These are phyloP conservation scores for Parasitella parasitica DNA, from an alignment of 371 early-diverging fungal species.

Conservation along the genomic window DNA sequence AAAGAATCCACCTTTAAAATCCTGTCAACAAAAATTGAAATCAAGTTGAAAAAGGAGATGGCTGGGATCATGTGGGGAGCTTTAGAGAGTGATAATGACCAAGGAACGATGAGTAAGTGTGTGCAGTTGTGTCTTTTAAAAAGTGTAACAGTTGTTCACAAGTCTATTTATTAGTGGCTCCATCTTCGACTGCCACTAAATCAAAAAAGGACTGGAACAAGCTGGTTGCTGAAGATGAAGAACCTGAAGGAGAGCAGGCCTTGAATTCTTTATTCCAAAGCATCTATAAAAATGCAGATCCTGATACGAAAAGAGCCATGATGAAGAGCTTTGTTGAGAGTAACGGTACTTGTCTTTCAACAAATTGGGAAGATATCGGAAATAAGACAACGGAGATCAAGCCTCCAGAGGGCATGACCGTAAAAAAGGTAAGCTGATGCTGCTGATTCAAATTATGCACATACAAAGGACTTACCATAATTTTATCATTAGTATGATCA, in stretches of 20 bases:
- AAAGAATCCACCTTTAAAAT: constrained; percentile 68
- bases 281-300: constrained; percentile 89
- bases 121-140: too few relatives aligned
- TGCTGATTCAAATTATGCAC: neutral
- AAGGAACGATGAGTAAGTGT: constrained; percentile 31
- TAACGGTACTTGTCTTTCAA: constrained; percentile 93
- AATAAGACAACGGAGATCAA: constrained; percentile 77
- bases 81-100: constrained; percentile 72
- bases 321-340: constrained; percentile 96
- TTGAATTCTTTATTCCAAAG: constrained; percentile 89
- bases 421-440: constrained; percentile 60
- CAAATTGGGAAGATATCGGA: constrained; percentile 95
- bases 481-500: constrained; percentile 10
- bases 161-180: too few relatives aligned
- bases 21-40: constrained; percentile 91
- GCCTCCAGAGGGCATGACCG: constrained; percentile 93
- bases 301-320: constrained; percentile 96
- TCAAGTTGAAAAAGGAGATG: constrained; percentile 80
- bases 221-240: constrained; percentile 63
- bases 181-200: constrained; percentile 34
- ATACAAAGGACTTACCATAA: neutral
- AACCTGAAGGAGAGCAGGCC: constrained; percentile 84
- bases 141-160: too few relatives aligned
- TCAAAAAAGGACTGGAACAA: constrained; percentile 81
- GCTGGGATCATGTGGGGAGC: constrained; percentile 77